phyloP scores from a whole-genome alignment of 169 alveolate genomes.

The Cryptosporidium felis region DNA sequence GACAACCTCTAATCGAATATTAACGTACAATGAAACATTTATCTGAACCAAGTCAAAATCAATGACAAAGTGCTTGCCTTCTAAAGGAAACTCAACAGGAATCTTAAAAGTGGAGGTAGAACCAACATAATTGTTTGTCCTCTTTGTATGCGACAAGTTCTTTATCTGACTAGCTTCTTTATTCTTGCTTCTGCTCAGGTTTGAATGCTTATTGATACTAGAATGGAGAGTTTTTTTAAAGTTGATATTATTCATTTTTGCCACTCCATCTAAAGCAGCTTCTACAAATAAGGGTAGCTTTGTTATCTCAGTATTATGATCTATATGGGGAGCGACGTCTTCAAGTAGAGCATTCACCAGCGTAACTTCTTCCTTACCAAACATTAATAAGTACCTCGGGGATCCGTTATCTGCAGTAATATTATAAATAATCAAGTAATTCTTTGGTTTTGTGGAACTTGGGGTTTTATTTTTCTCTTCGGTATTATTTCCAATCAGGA shows the following conservation, averaged over 20 bases:
- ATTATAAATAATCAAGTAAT: neutral
- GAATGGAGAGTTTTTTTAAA: neutral
- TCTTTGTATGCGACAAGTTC: neutral
- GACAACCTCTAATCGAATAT: neutral
- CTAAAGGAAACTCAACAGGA: neutral
- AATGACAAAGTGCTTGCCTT: neutral
- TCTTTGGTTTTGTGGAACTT: neutral
- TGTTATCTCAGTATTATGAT: constrained; percentile 7
- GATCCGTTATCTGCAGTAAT: constrained; percentile 5
- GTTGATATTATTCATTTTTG: neutral
- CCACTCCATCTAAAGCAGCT: constrained; percentile 1
- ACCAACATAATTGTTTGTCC: neutral
- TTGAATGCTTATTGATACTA: neutral
- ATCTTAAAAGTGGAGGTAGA: constrained; percentile 25
- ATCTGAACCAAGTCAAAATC: constrained; percentile 14
- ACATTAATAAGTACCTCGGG: neutral
- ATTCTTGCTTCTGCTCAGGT: too few relatives aligned
- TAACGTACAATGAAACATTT: constrained; percentile 30
- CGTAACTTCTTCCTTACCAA: neutral
- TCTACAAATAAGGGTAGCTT: constrained; percentile 47
- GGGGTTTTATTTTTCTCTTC: neutral
- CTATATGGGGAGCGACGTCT: constrained; percentile 21
- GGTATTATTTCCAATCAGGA: neutral
- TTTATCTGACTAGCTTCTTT: neutral
- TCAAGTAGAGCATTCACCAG: constrained; percentile 14